Conservation (phyloP, 176 grass and related monocot genomes). For the Phyllostachys edulis region DNA sequence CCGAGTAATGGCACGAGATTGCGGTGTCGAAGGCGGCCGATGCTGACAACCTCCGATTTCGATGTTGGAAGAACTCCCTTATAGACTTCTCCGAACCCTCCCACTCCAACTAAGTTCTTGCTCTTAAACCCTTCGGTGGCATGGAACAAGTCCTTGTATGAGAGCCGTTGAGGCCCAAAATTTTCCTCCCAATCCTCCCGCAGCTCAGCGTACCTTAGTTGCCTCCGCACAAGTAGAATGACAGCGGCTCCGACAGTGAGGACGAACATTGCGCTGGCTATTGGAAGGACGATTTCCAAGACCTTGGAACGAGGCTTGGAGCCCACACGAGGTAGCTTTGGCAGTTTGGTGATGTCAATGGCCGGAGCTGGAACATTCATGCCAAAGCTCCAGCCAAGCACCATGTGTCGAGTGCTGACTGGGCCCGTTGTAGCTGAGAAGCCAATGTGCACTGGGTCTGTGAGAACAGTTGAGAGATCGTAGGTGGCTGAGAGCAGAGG, state of each 20-base stretch:
- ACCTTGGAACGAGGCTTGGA: slow-evolving; percentile 11
- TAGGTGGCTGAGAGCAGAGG: not conserved
- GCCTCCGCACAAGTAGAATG: not conserved
- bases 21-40: not conserved
- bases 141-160: not conserved
- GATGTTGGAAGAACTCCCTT: slow-evolving; percentile 10
- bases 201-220: not conserved
- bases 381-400: slow-evolving; percentile 16
- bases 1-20: slow-evolving; percentile 18
- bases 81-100: slow-evolving; percentile 22
- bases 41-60: slow-evolving; percentile 20
- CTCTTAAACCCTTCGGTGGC: slow-evolving; percentile 16
- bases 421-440: not conserved
- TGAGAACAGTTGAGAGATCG: not conserved
- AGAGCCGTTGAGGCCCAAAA: not conserved
- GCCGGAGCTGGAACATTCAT: not conserved
- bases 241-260: not conserved
- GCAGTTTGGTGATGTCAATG: not conserved
- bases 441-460: not conserved
- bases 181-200: slow-evolving; percentile 8
- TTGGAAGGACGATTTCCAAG: slow-evolving; percentile 6
- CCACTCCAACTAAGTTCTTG: not conserved
- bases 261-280: slow-evolving; percentile 10
- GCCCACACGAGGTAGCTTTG: not conserved
- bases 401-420: not conserved